Evolutionary conservation across 176 grass and related monocot genomes (phyloP), one percentile per base, ranked within the genome.

Genomic region (Aegilops speltoides): DNA sequence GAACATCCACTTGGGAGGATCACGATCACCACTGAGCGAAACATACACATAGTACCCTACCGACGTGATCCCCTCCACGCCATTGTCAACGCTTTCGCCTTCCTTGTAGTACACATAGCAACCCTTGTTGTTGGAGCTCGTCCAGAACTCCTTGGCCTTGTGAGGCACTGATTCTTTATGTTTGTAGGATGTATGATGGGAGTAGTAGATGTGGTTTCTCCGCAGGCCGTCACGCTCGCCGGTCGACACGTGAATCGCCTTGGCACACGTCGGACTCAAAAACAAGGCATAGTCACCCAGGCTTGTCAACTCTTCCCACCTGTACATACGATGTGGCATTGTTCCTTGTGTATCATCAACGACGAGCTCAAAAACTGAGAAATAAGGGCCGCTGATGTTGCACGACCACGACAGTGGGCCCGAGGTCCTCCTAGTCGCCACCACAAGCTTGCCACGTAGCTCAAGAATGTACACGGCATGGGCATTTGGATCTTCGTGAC

Each of bases 341-440:
- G 23, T 6, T 63, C 62, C 24, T 12, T 65, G 0, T 0, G 25
- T 14, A 14, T 29, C 5, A 24, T 6, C 24, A 13, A 28, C 20
- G 0, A 64, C 61, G 23, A 65, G 25, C 63, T 65, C 25, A 13
- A 29, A 24, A 24, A 65, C 4, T 15, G 46, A 48, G 25, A 14
- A 26, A 29, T 1, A 19, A 54, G 50, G 46, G 0, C 50, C 50
- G 50, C 46, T 16, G 16, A 6, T 7, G 50, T 54, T 19, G 6
- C 16, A 1, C 0, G 6, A 54, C 50, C 5, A 54, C 5, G 1
- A 1, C 14, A 0, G 16, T 48, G 46, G 3, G 3, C 46, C 46
- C 46, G 13, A 48, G 0, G 46, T 48, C 46, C 10, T 25, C 63
- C 12, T 65, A 1, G 25, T 24, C 63, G 12, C 4, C 25, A 65